phyloP scores from a whole-genome alignment of 208 protist genomes.

The Angomonas deanei region DNA sequence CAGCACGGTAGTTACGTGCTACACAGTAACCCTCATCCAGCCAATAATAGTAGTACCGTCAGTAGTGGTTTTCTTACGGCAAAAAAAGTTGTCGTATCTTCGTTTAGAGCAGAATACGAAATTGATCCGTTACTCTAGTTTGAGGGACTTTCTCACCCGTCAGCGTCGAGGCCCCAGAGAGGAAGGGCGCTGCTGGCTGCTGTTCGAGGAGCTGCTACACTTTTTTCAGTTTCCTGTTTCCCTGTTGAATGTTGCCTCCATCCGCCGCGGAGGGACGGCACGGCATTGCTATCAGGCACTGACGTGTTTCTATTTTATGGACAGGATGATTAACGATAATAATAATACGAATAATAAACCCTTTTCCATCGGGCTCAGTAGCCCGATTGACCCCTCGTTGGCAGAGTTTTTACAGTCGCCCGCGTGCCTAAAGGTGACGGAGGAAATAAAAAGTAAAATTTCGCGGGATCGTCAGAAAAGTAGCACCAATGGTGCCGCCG shows the following conservation, averaged over 20 bases:
- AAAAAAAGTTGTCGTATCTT: not conserved
- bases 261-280: constrained; percentile 39
- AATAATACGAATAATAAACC: no score
- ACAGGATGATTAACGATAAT: constrained; percentile 17
- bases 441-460: not conserved
- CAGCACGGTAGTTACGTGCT: not conserved
- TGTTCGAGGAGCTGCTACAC: constrained; percentile 27
- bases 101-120: not conserved
- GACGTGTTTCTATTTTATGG: constrained; percentile 70
- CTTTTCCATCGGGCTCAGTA: constrained; percentile 58
- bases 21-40: not conserved
- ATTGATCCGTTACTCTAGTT: constrained; percentile 3
- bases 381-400: constrained; percentile 46
- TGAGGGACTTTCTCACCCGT: constrained; percentile 16
- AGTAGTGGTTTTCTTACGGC: not conserved
- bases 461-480: no score
- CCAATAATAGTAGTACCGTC: not conserved
- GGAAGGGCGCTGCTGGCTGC: constrained; percentile 40
- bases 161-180: constrained; percentile 31
- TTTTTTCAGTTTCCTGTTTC: constrained; percentile 32
- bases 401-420: constrained; percentile 56
- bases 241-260: constrained; percentile 30
- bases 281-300: constrained; percentile 63
- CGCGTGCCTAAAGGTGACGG: not conserved
- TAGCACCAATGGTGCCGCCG: not conserved